These are phyloP conservation scores for Durusdinium trenchii DNA, from an alignment of 73 alveolate species.

Conservation along the genomic window DNA sequence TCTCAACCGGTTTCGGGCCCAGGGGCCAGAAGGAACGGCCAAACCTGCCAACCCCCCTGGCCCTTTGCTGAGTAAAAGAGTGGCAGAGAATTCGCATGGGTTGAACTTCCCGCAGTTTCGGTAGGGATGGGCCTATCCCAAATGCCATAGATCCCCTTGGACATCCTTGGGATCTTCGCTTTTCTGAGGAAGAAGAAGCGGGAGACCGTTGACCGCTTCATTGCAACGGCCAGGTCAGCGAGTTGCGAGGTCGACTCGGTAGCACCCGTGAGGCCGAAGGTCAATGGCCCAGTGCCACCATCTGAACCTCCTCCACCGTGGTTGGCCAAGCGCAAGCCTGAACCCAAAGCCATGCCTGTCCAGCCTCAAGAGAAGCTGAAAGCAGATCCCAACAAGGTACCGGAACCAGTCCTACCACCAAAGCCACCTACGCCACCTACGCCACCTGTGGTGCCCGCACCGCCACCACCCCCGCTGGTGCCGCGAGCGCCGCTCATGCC, in stretches of 20 bases:
- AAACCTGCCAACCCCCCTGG: too few species aligned
- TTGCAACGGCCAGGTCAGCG: too few species aligned
- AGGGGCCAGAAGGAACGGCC: too few species aligned
- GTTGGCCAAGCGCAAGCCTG: not conserved
- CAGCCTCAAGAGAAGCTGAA: not conserved
- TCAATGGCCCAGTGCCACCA: slow-evolving; percentile 30
- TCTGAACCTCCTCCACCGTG: slow-evolving; percentile 34
- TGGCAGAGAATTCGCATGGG: too few species aligned
- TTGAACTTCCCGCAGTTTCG: too few species aligned
- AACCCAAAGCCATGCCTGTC: not conserved
- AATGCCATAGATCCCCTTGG: too few species aligned
- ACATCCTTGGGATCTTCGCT: too few species aligned
- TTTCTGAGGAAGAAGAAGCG: slow-evolving; percentile 9
- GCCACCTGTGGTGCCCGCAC: not conserved
- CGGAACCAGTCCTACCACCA: not conserved
- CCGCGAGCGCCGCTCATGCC: not conserved
- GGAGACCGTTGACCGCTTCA: not conserved
- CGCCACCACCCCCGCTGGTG: slow-evolving; percentile 8
- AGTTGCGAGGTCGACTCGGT: not conserved
- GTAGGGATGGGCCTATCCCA: too few species aligned
- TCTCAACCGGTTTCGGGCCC: too few species aligned
- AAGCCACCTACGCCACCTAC: not conserved
- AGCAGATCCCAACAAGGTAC: not conserved
- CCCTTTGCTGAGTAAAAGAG: too few species aligned
- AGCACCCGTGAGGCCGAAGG: not conserved